These are phyloP conservation scores for Nemania sp. DNA, from an alignment of 2,329 filamentous ascomycete species.

Conservation along the genomic window DNA sequence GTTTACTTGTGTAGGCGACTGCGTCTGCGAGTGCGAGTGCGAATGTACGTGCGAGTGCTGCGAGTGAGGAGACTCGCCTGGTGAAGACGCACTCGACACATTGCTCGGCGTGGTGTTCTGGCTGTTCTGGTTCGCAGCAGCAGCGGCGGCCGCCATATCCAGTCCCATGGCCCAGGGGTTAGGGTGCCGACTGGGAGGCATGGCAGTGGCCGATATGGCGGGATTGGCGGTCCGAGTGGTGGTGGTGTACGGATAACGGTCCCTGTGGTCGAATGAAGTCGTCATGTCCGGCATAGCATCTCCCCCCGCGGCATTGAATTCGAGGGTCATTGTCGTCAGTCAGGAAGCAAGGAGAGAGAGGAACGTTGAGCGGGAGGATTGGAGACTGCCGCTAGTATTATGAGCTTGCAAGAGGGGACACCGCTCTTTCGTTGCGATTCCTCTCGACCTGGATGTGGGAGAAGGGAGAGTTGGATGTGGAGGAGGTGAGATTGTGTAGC, in stretches of 20 bases:
- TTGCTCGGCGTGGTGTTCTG: constrained; percentile 47
- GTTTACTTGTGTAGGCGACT: constrained; percentile 52
- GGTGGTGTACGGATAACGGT: constrained; percentile 57
- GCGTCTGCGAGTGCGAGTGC: constrained; percentile 45
- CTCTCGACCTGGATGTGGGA: constrained; percentile 33
- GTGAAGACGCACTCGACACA: constrained; percentile 49
- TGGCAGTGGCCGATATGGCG: constrained; percentile 43
- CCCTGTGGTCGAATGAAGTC: constrained; percentile 59
- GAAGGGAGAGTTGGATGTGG: constrained; percentile 33
- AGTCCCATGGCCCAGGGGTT: constrained; percentile 56
- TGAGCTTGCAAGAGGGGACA: constrained; percentile 47
- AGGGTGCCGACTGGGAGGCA: constrained; percentile 46
- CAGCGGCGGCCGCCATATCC: constrained; percentile 48
- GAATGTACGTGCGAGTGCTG: constrained; percentile 45
- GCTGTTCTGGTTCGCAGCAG: constrained; percentile 42
- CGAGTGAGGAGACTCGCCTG: constrained; percentile 53
- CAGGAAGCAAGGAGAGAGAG: constrained; percentile 37
- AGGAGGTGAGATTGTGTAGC: constrained; percentile 40
- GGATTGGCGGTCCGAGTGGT: constrained; percentile 45
- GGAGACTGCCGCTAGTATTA: constrained; percentile 51
- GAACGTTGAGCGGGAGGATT: constrained; percentile 42
- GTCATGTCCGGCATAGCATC: constrained; percentile 62
- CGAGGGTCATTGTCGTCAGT: constrained; percentile 57
- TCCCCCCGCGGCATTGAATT: constrained; percentile 61
- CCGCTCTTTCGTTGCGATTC: constrained; percentile 47